These are phyloP conservation scores for Pseudohalonectria lignicola DNA, from an alignment of 2,329 filamentous ascomycete species.

Conservation along the genomic window DNA sequence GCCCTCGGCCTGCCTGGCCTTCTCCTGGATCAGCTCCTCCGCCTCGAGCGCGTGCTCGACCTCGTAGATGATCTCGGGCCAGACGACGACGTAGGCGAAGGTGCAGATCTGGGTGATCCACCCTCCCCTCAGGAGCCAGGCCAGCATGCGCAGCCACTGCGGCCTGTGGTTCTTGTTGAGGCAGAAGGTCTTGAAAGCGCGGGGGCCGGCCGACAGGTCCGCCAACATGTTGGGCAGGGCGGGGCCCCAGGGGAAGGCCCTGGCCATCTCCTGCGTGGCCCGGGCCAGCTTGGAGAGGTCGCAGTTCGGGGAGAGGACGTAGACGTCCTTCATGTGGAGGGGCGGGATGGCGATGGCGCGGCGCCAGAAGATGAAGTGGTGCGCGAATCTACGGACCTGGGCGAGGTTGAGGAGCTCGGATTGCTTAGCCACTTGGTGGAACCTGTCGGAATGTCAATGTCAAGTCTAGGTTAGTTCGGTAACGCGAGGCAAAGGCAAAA, in stretches of 20 bases:
- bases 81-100: conserved; percentile 80
- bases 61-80: conserved; percentile 70
- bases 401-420: conserved; percentile 62
- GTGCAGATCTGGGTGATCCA: conserved; percentile 92
- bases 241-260: conserved; percentile 72
- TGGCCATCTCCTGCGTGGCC: conserved; percentile 62
- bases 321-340: conserved; percentile 79
- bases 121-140: conserved; percentile 83
- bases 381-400: conserved; percentile 78
- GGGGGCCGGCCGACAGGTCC: conserved; percentile 66
- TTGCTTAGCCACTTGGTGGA: conserved; percentile 56
- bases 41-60: conserved; percentile 62
- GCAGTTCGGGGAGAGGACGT: conserved; percentile 85
- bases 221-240: conserved; percentile 80
- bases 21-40: conserved; percentile 39
- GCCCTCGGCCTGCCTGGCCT: conserved; percentile 13
- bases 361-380: conserved; percentile 93
- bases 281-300: conserved; percentile 60
- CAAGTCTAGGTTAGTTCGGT: too few relatives aligned
- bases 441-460: too few relatives aligned
- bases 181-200: conserved; percentile 73
- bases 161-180: conserved; percentile 81
- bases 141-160: conserved; percentile 81
- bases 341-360: conserved; percentile 86
- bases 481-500: not conserved